Percentiles rank a stretch among this genome's conserved stretches.
phyloP scores from a whole-genome alignment of 192 early-diverging fungal genomes.

The Coemansia sp. region DNA sequence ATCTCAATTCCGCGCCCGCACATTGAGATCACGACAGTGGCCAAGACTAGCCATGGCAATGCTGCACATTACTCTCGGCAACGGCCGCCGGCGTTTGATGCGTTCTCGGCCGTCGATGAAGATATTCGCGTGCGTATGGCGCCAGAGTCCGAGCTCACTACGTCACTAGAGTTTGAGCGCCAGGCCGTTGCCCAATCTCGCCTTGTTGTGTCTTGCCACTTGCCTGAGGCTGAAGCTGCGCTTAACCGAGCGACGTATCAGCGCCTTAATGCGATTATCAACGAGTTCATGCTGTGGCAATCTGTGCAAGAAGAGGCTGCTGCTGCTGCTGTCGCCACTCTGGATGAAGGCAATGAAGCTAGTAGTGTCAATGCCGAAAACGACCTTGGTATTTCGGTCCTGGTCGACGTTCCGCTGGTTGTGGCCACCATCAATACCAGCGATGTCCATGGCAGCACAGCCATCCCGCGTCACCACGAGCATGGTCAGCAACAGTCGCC shows the following conservation, averaged over 20 bases:
- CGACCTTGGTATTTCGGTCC: conserved; percentile 30
- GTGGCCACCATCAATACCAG: conserved; percentile 33
- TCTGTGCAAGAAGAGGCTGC: conserved; percentile 42
- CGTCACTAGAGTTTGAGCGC: conserved; percentile 54
- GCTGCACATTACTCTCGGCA: conserved; percentile 15
- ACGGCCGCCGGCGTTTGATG: conserved; percentile 55
- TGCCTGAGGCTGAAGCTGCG: conserved; percentile 43
- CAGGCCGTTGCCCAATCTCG: conserved; percentile 44
- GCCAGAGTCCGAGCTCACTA: conserved; percentile 48
- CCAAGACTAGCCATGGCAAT: conserved; percentile 17
- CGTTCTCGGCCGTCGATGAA: conserved; percentile 47
- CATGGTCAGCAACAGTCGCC: not conserved
- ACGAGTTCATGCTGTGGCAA: conserved; percentile 58
- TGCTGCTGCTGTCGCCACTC: not conserved
- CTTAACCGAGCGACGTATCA: conserved; percentile 37
- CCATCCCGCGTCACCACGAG: not conserved
- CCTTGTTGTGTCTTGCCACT: conserved; percentile 51
- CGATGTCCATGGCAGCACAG: conserved; percentile 6
- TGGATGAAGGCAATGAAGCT: not conserved
- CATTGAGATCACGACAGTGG: conserved; percentile 51
- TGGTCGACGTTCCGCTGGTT: conserved; percentile 52
- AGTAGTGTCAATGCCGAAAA: not conserved
- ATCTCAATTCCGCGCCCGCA: conserved; percentile 49
- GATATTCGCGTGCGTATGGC: conserved; percentile 56
- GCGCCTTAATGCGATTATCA: conserved; percentile 51